These are phyloP conservation scores for Bipolaris sorokiniana DNA, from an alignment of 2,329 filamentous ascomycete genomes.

Conservation along the genomic window DNA sequence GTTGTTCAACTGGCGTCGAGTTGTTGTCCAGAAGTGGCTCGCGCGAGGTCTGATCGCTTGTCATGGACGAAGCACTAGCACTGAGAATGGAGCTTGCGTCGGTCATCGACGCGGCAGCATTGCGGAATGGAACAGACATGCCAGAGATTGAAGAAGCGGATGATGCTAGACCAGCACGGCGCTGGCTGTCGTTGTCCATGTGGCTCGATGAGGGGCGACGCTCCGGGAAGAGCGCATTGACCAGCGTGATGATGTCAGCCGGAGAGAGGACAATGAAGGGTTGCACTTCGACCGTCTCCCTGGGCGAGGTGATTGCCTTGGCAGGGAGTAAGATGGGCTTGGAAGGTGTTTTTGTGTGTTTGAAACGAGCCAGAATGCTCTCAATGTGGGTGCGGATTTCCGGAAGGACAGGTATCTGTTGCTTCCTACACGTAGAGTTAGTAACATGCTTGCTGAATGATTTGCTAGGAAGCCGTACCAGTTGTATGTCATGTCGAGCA, in stretches of 20 bases:
- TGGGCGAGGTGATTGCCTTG: slow-evolving; percentile 72
- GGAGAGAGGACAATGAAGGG: slow-evolving; percentile 81
- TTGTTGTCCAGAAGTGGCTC: slow-evolving; percentile 64
- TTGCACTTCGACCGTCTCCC: slow-evolving; percentile 79
- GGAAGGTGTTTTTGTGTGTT: slow-evolving; percentile 50
- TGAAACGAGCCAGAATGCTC: slow-evolving; percentile 71
- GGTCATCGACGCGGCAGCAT: slow-evolving; percentile 57
- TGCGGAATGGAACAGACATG: slow-evolving; percentile 58
- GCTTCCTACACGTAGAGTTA: slow-evolving; percentile 53
- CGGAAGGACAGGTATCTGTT: slow-evolving; percentile 67
- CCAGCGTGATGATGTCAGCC: slow-evolving; percentile 77
- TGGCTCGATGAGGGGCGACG: slow-evolving; percentile 66
- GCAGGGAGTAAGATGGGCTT: slow-evolving; percentile 70
- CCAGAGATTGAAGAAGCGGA: slow-evolving; percentile 58
- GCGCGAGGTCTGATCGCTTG: slow-evolving; percentile 73
- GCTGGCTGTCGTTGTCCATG: slow-evolving; percentile 53
- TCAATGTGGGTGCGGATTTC: slow-evolving; percentile 73
- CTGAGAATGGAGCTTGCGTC: slow-evolving; percentile 75
- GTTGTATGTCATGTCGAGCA: slow-evolving; percentile 73
- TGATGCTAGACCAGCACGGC: slow-evolving; percentile 55
- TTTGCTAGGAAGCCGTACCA: slow-evolving; percentile 61
- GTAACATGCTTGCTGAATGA: slow-evolving; percentile 19
- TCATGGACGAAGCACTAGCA: slow-evolving; percentile 73
- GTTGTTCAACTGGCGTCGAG: slow-evolving; percentile 33
- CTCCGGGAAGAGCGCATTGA: slow-evolving; percentile 84